Evolutionary conservation across 1,284 basidiomycete genomes (phyloP).

Genomic region (Inonotus obliquus): DNA sequence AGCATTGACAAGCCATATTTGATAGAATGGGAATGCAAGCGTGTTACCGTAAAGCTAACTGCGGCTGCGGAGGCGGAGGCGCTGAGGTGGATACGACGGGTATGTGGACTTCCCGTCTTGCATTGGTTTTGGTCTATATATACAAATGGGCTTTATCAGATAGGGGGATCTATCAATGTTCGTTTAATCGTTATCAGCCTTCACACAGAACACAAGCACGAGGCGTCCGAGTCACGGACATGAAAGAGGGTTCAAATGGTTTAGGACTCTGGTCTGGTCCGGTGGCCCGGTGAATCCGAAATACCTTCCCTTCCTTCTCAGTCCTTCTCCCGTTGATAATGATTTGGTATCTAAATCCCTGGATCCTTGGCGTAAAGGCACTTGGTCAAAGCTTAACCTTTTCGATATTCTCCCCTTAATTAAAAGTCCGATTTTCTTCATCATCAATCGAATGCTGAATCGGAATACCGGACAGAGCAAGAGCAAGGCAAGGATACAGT

Average conservation of each 20-base stretch:
- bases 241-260: background rate
- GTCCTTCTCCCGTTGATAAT: background rate
- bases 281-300: background rate
- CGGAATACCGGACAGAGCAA: background rate
- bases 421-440: background rate
- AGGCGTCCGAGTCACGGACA: background rate
- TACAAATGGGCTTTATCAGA: background rate
- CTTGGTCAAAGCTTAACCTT: background rate
- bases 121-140: no score
- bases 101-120: no score
- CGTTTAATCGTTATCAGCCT: background rate
- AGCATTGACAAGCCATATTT: conserved; percentile 6
- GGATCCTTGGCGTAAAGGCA: background rate
- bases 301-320: background rate
- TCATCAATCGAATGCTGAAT: background rate
- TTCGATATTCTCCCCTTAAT: background rate
- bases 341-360: background rate
- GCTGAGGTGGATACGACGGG: background rate
- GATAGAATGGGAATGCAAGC: background rate
- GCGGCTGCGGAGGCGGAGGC: no score
- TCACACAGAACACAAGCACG: background rate
- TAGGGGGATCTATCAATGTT: background rate
- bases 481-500: background rate
- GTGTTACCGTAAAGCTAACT: no score
- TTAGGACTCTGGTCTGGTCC: background rate